These are phyloP conservation scores for Apiotrichum veenhuisii DNA, from an alignment of 1,284 basidiomycete genomes.

Conservation along the genomic window DNA sequence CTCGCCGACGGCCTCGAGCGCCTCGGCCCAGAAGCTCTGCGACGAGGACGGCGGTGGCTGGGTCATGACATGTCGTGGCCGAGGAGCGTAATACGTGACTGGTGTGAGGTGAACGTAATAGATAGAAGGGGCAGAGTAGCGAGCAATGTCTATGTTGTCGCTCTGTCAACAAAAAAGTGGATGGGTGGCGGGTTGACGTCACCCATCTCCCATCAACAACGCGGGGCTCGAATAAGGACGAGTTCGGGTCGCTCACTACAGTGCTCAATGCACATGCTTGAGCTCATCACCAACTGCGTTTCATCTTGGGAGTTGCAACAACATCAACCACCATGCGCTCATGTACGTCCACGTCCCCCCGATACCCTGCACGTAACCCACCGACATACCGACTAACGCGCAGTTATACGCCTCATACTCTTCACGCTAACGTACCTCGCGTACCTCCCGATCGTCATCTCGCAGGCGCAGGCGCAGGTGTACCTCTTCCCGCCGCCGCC, in stretches of 20 bases:
- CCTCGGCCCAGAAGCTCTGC: constrained; percentile 14
- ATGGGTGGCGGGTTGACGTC: background rate
- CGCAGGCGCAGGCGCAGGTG: constrained; percentile 28
- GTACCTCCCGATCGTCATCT: background rate
- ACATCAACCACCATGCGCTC: background rate
- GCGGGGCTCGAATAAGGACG: no score
- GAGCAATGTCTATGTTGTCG: no score
- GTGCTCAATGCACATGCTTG: no score
- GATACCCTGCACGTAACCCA: no score
- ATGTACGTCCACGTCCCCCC: background rate
- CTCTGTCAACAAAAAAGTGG: background rate
- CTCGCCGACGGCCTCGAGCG: background rate
- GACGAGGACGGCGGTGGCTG: background rate
- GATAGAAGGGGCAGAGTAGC: no score
- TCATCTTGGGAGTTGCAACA: background rate
- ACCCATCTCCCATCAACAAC: no score
- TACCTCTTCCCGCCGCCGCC: constrained; percentile 46
- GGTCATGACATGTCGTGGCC: constrained; percentile 9
- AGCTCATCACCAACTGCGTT: no score
- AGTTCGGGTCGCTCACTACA: no score
- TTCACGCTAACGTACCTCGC: background rate
- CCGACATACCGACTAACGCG: background rate
- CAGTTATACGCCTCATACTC: background rate
- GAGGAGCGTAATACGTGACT: background rate
- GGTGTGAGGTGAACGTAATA: background rate